Base-by-base conservation (phyloP, 176 grass and related monocot species). In the Avena sativa region DNA sequence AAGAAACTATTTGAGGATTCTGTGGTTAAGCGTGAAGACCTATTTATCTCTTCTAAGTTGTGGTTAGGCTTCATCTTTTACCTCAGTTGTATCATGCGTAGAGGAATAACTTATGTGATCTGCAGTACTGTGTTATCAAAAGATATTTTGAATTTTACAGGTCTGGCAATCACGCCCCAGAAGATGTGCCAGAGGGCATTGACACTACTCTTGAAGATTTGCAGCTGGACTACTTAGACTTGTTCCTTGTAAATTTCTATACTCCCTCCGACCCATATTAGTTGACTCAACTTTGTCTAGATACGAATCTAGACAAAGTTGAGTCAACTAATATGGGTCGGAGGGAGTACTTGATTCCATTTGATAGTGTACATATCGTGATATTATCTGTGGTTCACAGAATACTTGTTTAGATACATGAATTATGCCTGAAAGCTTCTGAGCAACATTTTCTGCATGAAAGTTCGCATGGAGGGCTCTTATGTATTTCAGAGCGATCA, bases 161-260 rank as follows among this genome's bases (percentile, higher is more conserved):
- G 95, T 87, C 84, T 44, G 74, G 86, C 17, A 83, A 92, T 80
- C 93, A 93, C 74, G 87, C 86, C 19, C 95, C 93, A 55, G 91
- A 98, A 85, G 89, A 98, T 86, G 95, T 98, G 51, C 83, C 86
- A 10, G 80, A 85, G 80, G 91, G 89, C 76, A 58, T 98, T 70
- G 69, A 93, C 80, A 55, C 61, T 59, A 95, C 88, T 26, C 85
- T 98, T 71, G 85, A 63, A 12, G 89, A 98, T 28, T 87, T 98
- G 56, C 93, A 95, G 76, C 91, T 95, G 60, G 93, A 95, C 36
- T 98, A 95, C 86, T 46, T 98, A 55, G 91, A 98, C 50, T 91
- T 98, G 81, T 98, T 95, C 48, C 95, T 98, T 73, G 95, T 98
- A 64, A 77, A 80, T 84, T 53, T 8, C 65, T 89, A 25, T 8